Base-by-base conservation (phyloP, 2,329 filamentous ascomycete species). In the Onygenales sp. region DNA sequence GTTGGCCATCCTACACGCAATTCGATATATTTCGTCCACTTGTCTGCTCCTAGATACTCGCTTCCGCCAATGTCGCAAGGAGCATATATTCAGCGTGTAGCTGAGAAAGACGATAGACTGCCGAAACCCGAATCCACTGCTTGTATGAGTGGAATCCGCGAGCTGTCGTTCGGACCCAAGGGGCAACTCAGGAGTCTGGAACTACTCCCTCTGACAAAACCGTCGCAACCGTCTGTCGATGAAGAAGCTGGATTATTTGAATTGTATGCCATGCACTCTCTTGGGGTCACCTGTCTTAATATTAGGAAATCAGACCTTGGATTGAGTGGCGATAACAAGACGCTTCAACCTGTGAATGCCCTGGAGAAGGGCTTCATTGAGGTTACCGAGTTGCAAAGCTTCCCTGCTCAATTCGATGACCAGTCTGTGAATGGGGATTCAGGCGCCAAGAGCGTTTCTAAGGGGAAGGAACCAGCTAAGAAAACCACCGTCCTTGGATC, bases 1-100 rank as follows among this genome's bases (percentile, higher is more conserved):
- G 87, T 98, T 56, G 94, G 92, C 37, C 93, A 98, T 65, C 93
- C 94, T 9, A 97, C 92, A 1, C 84, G 93, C 58, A 98, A 98
- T 74, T 96, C 91, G 6, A 85, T 98, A 69, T 98, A 96, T 75
- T 95, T 98, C 73, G 83, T 96, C 49, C 92, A 97, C 64, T 77
- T 98, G 39, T 97, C 92, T 51, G 92, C 91, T 42, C 93, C 93
- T 17, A 89, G 89, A 71, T 97, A 98, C 75, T 88, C 85, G 62
- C 76, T 97, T 56, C 76, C 79, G 17, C 79, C 82, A 59, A 81
- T 96, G 70, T 87, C 87, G 31, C 93, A 98, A 74, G 90, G 92
- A 49, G 84, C 86, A 27, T 98, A 90, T 70, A 85, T 96, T 60
- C 82, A 86, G 66, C 85, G 85, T 57, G 77, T 96, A 54, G 83